Percentiles rank a stretch among this genome's conserved stretches.
Conservation (phyloP, 2,329 filamentous ascomycete genomes). For the Penicillium sp. region DNA sequence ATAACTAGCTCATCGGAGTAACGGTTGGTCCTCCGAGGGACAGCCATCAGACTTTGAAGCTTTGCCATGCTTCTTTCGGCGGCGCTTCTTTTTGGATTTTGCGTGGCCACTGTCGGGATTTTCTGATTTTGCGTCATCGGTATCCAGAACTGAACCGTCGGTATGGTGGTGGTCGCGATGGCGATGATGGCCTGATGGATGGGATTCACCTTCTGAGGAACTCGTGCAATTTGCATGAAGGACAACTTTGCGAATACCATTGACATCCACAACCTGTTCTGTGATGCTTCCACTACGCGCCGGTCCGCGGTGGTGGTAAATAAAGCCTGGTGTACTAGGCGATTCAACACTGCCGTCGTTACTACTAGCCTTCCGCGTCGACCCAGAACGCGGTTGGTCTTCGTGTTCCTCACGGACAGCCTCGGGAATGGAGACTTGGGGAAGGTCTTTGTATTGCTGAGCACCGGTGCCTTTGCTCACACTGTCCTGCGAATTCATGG, state of each 20-base stretch:
- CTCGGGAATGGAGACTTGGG: conserved; percentile 34
- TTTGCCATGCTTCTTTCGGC: conserved; percentile 26
- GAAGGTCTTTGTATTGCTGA: conserved; percentile 27
- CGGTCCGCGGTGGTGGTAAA: conserved; percentile 46
- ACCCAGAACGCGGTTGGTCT: conserved; percentile 18
- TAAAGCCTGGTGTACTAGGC: conserved; percentile 24
- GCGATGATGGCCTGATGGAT: conserved; percentile 14
- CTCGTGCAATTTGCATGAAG: conserved; percentile 65
- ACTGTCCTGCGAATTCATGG: conserved; percentile 36
- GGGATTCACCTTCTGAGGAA: conserved; percentile 42
- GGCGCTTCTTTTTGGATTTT: conserved; percentile 20
- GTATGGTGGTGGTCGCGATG: conserved; percentile 8
- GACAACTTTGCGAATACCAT: conserved; percentile 73
- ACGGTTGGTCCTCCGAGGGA: conserved; percentile 23
- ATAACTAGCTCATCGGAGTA: conserved; percentile 9
- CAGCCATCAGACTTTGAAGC: conserved; percentile 12
- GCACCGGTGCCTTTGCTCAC: conserved; percentile 25
- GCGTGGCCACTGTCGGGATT: neutral
- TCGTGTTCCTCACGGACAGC: conserved; percentile 34
- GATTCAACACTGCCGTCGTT: conserved; percentile 26
- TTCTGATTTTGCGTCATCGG: conserved; percentile 3
- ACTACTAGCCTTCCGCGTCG: conserved; percentile 25
- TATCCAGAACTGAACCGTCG: neutral
- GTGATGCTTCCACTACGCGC: conserved; percentile 75
- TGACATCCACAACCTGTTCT: conserved; percentile 72